Conservation (phyloP, 2,329 filamentous ascomycete species). For the Hypoxylon sp. region DNA sequence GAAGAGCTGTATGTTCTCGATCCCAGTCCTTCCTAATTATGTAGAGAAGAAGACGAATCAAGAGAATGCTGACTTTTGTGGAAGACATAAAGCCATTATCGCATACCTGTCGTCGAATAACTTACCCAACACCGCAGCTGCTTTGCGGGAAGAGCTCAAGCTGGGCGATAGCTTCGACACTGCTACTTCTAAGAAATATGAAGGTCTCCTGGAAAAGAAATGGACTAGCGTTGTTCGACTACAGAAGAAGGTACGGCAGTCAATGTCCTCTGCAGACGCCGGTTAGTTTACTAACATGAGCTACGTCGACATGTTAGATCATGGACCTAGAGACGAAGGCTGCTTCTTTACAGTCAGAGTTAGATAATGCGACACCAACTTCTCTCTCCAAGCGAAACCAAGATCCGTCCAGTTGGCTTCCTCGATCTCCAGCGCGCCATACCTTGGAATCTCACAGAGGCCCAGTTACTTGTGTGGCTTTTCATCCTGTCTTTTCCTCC, state of each 20-base stretch:
- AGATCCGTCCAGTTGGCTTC: slow-evolving; percentile 89
- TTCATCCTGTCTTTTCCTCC: slow-evolving; percentile 92
- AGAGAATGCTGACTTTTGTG: slow-evolving; percentile 19
- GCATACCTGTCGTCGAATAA: slow-evolving; percentile 85
- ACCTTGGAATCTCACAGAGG: slow-evolving; percentile 85
- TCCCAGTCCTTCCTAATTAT: neutral
- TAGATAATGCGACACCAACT: slow-evolving; percentile 83
- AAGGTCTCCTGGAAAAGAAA: slow-evolving; percentile 95
- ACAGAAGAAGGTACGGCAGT: slow-evolving; percentile 85
- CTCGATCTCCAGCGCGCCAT: slow-evolving; percentile 84
- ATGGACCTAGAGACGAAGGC: slow-evolving; percentile 91
- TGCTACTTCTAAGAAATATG: slow-evolving; percentile 91
- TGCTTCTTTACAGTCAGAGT: slow-evolving; percentile 80
- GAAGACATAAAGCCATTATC: slow-evolving; percentile 86
- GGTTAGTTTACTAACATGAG: slow-evolving; percentile 34
- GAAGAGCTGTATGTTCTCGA: slow-evolving; percentile 52
- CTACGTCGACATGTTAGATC: slow-evolving; percentile 69
- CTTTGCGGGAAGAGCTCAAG: slow-evolving; percentile 82
- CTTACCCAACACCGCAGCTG: slow-evolving; percentile 76
- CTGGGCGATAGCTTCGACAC: slow-evolving; percentile 82
- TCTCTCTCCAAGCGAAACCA: slow-evolving; percentile 85
- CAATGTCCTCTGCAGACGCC: slow-evolving; percentile 17
- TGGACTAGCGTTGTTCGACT: slow-evolving; percentile 96
- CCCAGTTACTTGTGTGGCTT: slow-evolving; percentile 88
- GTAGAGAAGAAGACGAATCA: neutral